Evolutionary conservation across 2,329 filamentous ascomycete species (phyloP).

Genomic region (Mariannaea sp.): DNA sequence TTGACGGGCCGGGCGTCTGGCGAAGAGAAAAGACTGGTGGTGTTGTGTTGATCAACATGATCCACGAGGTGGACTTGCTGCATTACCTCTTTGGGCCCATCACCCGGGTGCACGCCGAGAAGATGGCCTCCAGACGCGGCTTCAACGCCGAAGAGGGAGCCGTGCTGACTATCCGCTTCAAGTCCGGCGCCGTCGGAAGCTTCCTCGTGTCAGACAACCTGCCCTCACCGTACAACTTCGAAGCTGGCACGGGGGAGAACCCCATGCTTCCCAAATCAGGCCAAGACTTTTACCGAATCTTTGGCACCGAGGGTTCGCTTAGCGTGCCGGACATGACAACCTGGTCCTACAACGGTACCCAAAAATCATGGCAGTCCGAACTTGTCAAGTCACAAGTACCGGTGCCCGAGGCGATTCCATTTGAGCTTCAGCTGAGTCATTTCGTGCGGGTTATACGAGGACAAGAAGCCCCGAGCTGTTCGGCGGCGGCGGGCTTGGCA

Average conservation of each 20-base stretch:
- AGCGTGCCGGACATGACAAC: slow-evolving; percentile 59
- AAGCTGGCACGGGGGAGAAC: slow-evolving; percentile 63
- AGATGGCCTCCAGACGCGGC: slow-evolving; percentile 48
- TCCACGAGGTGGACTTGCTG: slow-evolving; percentile 65
- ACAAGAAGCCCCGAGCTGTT: slow-evolving; percentile 51
- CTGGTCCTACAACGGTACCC: slow-evolving; percentile 49
- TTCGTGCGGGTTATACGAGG: slow-evolving; percentile 55
- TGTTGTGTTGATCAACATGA: slow-evolving; percentile 60
- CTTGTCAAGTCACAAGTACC: slow-evolving; percentile 39
- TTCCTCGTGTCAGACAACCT: slow-evolving; percentile 60
- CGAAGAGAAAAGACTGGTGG: slow-evolving; percentile 50
- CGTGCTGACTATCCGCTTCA: slow-evolving; percentile 58
- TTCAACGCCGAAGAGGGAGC: slow-evolving; percentile 61
- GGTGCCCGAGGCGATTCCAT: slow-evolving; percentile 44
- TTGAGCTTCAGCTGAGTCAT: slow-evolving; percentile 57
- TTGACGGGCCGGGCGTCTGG: slow-evolving; percentile 54
- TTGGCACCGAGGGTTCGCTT: slow-evolving; percentile 55
- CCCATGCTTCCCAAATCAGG: slow-evolving; percentile 51
- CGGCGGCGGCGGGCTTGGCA: slow-evolving; percentile 53
- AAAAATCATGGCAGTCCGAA: slow-evolving; percentile 49
- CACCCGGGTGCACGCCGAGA: slow-evolving; percentile 55
- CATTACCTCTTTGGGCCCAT: slow-evolving; percentile 62
- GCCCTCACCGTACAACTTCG: slow-evolving; percentile 59
- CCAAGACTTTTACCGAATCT: slow-evolving; percentile 58
- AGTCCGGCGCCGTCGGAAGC: slow-evolving; percentile 58